phyloP scores from a whole-genome alignment of 2,329 filamentous ascomycete species.

The Elsinoe arachidis region DNA sequence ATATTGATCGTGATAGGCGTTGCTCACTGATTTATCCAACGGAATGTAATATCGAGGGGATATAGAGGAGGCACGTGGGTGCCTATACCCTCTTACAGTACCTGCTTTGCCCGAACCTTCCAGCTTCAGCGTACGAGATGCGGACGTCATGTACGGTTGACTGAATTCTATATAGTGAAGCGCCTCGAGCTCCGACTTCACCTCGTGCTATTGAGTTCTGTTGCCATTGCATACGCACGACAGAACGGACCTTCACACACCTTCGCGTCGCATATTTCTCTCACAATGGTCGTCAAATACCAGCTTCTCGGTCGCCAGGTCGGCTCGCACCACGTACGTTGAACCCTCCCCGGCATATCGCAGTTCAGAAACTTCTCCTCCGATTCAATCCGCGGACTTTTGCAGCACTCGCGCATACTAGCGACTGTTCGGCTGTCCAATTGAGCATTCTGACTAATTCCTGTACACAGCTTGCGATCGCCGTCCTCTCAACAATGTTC shows the following conservation, averaged over 20 bases:
- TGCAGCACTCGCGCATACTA: no score
- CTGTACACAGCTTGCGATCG: slow-evolving; percentile 51
- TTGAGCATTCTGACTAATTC: background rate
- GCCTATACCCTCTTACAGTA: background rate
- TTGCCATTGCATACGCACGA: slow-evolving; percentile 14
- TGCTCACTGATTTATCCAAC: background rate
- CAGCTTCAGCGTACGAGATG: no score
- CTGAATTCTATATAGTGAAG: background rate
- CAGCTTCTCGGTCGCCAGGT: slow-evolving; percentile 44
- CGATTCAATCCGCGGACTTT: no score
- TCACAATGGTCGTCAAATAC: slow-evolving; percentile 45
- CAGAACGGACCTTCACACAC: background rate
- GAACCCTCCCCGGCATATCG: slow-evolving; percentile 6
- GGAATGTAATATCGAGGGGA: background rate
- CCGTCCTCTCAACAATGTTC: slow-evolving; percentile 44
- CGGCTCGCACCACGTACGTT: slow-evolving; percentile 46
- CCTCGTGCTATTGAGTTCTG: background rate
- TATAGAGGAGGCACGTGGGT: background rate
- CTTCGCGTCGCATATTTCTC: slow-evolving; percentile 4
- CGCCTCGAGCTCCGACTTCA: slow-evolving; percentile 13
- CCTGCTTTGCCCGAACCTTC: no score
- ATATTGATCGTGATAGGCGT: background rate
- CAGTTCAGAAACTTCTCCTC: slow-evolving; percentile 1
- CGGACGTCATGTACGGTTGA: background rate
- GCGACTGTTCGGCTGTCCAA: background rate